Evolutionary conservation across 1,284 basidiomycete genomes (phyloP).

Genomic region (Leccinum pachyderme): DNA sequence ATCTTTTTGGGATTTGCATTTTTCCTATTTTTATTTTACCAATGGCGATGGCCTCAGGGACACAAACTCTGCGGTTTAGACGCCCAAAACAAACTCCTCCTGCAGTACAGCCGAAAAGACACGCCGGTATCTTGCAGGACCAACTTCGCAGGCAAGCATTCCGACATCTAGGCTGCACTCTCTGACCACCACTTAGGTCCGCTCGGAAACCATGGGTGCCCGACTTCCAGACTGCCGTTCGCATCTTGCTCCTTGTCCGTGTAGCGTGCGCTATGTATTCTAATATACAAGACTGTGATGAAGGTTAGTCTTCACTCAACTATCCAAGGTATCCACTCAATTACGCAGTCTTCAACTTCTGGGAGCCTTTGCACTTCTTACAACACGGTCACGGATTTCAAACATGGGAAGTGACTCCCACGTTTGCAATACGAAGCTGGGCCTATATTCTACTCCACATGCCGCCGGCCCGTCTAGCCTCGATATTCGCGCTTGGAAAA

Average conservation of each 20-base stretch:
- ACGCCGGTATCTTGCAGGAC: slow-evolving; percentile 73
- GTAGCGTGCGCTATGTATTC: slow-evolving; percentile 92
- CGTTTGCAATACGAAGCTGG: slow-evolving; percentile 92
- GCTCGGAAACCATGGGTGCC: slow-evolving; percentile 81
- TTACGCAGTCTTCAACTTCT: slow-evolving; percentile 92
- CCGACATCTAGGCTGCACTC: slow-evolving; percentile 2
- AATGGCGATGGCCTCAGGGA: slow-evolving; percentile 31
- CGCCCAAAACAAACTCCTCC: slow-evolving; percentile 42
- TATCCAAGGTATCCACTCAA: neutral
- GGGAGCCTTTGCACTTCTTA: slow-evolving; percentile 95
- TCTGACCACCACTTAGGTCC: slow-evolving; percentile 40
- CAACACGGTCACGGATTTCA: slow-evolving; percentile 86
- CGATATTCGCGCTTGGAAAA: slow-evolving; percentile 49
- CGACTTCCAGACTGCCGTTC: slow-evolving; percentile 77
- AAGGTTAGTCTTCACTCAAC: slow-evolving; percentile 59
- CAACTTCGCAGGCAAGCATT: slow-evolving; percentile 60
- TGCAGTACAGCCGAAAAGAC: slow-evolving; percentile 37
- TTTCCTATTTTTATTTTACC: neutral
- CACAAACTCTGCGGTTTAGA: slow-evolving; percentile 57
- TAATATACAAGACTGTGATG: slow-evolving; percentile 96
- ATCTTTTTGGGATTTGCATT: neutral
- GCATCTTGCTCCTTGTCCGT: slow-evolving; percentile 81
- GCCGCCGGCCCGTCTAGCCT: slow-evolving; percentile 49
- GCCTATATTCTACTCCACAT: slow-evolving; percentile 84
- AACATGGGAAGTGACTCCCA: slow-evolving; percentile 96